Conservation (phyloP, 345 rosid species). For the Schrenkiella parvula region DNA sequence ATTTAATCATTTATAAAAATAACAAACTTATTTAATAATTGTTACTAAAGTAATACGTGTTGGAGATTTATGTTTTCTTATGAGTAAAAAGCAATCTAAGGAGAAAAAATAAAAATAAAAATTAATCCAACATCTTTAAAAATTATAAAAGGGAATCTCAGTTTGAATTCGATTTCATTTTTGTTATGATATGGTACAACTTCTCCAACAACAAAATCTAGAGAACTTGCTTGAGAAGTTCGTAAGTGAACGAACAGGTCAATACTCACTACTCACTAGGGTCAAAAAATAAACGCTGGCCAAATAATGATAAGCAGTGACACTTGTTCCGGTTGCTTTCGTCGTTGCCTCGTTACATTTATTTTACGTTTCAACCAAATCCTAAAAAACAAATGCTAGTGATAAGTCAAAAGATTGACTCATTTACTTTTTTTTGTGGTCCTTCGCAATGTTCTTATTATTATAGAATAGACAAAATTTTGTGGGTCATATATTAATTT, state of each 20-base stretch:
- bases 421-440: background rate
- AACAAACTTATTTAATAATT: too few relatives aligned
- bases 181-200: background rate
- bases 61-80: background rate
- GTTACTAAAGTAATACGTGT: too few relatives aligned
- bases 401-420: background rate
- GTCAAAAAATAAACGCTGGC: background rate
- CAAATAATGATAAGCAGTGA: background rate
- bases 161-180: background rate
- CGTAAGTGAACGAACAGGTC: background rate
- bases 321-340: background rate
- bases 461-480: background rate
- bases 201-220: background rate
- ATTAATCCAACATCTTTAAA: background rate
- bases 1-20: too few relatives aligned
- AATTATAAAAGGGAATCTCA: too few relatives aligned
- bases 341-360: background rate
- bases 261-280: too few relatives aligned
- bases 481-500: constrained; percentile 5
- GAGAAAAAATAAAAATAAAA: background rate
- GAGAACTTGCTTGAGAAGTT: constrained; percentile 16
- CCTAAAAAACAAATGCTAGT: background rate
- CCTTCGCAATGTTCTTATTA: background rate
- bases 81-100: background rate
- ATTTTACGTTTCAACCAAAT: background rate